Percentiles rank a stretch among this genome's conserved stretches.
These are phyloP conservation scores for Pontederia paniculata DNA, from an alignment of 176 grass and related monocot species.

Conservation along the genomic window DNA sequence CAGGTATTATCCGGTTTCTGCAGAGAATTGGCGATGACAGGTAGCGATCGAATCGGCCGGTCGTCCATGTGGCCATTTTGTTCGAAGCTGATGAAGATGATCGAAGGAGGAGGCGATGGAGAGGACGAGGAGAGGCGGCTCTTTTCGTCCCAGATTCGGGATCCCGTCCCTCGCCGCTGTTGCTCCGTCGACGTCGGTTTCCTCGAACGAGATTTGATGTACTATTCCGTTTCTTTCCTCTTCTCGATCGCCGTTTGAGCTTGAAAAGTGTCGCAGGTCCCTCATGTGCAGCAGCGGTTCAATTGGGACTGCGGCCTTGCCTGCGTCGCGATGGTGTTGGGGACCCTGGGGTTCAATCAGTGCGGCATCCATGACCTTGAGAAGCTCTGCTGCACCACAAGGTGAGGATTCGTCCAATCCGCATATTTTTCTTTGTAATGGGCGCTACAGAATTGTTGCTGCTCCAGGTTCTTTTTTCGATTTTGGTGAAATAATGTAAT, in stretches of 20 bases:
- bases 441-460: too few species aligned
- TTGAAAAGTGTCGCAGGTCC: constrained; percentile 41
- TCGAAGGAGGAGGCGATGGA: constrained; percentile 29
- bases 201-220: neutral
- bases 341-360: constrained; percentile 56
- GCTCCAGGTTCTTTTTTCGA: too few species aligned
- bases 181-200: constrained; percentile 48
- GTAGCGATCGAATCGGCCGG: too few species aligned
- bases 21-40: too few species aligned
- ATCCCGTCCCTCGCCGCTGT: constrained; percentile 25
- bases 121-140: constrained; percentile 4
- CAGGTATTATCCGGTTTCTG: too few species aligned
- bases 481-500: too few species aligned
- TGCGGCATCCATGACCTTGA: constrained; percentile 65
- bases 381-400: constrained; percentile 80
- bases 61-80: too few species aligned
- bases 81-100: constrained; percentile 54
- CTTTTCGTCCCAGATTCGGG: constrained; percentile 18
- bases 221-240: neutral
- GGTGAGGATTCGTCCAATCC: constrained; percentile 22
- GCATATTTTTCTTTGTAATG: too few species aligned
- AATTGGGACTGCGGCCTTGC: constrained; percentile 96
- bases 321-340: constrained; percentile 89
- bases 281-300: constrained; percentile 82
- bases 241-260: neutral